Base-by-base conservation (phyloP, 2,329 filamentous ascomycete genomes). In the Botrytis byssoidea region DNA sequence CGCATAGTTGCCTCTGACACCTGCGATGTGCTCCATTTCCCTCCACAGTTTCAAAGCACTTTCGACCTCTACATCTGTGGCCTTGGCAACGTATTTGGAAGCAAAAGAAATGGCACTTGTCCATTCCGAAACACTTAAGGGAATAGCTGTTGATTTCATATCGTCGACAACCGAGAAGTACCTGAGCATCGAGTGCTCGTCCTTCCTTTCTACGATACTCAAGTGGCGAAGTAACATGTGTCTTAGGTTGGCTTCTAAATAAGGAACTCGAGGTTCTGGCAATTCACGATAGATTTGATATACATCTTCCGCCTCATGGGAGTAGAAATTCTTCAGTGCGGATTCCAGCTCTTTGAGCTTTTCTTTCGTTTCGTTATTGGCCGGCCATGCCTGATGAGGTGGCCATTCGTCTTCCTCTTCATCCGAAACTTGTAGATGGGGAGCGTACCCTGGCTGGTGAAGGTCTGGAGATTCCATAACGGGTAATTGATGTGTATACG, bases 81-180 rank as follows among this genome's bases (percentile, higher is more conserved):
- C 85, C 18, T 80, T 84, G 14, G 88, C 85, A 76, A 91, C 89
- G 77, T 92, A 94, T 73, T 91, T 90, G 55, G 91, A 91, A 16
- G 93, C 92, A 79, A 97, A 92, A 32, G 92, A 88, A 70, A 98
- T 89, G 55, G 94, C 95, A 57, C 89, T 90, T 75, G 93, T 97
- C 95, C 95, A 99, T 80, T 97, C 90, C 0, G 85, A 83, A 8
- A 83, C 84, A 0, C 86, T 88, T 72, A 98, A 84, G 0, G 90
- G 87, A 63, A 97, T 88, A 2, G 90, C 88, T n/a, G 90, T 88
- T 71, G 86, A 86, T 78, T 93, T 92, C 84, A 97, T 91, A 79
- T 99, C 95, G 76, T 95, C 90, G 29, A 98, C 86, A 37, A 98
- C 85, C 8, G 90, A 89, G 76, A 98, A 91, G 82, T 95, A 98